Conservation (phyloP, 202 grass and related monocot genomes). For the Bolboschoenoplectus hybrid region DNA sequence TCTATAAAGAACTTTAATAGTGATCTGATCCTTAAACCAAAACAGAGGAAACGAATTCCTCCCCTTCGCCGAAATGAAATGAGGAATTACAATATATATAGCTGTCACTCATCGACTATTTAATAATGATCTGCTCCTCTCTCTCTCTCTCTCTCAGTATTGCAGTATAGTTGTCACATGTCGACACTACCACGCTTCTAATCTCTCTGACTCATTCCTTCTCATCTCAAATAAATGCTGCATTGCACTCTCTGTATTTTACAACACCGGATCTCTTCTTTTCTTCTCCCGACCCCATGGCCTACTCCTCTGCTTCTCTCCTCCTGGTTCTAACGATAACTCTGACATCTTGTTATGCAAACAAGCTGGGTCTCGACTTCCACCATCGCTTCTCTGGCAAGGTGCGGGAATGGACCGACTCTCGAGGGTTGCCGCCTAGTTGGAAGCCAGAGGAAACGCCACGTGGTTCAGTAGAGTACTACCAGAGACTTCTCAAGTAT, state of each 20-base stretch:
- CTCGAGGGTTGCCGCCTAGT: conserved; percentile 38
- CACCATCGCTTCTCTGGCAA: conserved; percentile 74
- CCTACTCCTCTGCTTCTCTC: conserved; percentile 32
- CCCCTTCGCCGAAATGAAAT: too few relatives aligned
- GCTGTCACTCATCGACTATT: too few relatives aligned
- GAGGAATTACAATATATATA: too few relatives aligned
- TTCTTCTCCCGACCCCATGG: neutral
- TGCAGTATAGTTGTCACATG: too few relatives aligned
- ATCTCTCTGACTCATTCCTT: neutral
- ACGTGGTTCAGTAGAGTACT: conserved; percentile 65
- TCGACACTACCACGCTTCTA: neutral
- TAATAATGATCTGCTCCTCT: too few relatives aligned
- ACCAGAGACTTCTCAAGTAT: conserved; percentile 51
- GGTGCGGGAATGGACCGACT: conserved; percentile 61
- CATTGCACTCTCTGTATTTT: neutral
- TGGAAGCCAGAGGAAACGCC: conserved; percentile 35
- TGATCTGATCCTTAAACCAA: too few relatives aligned
- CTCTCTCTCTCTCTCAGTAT: too few relatives aligned
- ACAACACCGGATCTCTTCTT: neutral
- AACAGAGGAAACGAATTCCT: too few relatives aligned
- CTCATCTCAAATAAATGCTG: neutral
- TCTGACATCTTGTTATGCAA: neutral
- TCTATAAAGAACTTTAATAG: too few relatives aligned
- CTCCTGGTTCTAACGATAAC: neutral
- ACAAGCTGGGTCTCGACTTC: conserved; percentile 51